Evolutionary conservation across 225 moss, liverwort and hornwort genomes (phyloP).

Genomic region (Takakia lepidozioides): DNA sequence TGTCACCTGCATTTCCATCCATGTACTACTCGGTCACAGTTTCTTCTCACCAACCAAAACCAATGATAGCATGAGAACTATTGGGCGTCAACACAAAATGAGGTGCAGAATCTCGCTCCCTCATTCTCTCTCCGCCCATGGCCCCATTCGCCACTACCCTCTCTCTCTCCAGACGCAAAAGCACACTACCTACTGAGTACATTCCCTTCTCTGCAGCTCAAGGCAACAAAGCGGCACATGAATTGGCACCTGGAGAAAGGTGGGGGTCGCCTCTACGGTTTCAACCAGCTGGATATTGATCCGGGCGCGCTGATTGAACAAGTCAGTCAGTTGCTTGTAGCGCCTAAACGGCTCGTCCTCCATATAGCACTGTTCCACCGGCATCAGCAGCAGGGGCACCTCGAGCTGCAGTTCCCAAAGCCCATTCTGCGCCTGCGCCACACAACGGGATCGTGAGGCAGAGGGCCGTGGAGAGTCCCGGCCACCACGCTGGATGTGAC

Average conservation of each 20-base stretch:
- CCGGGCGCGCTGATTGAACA: conserved; percentile 34
- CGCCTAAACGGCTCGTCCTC: conserved; percentile 39
- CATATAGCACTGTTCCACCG: conserved; percentile 30
- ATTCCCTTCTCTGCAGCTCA: no score
- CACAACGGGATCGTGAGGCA: conserved; percentile 20
- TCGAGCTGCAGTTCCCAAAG: conserved; percentile 45
- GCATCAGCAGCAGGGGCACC: conserved; percentile 41
- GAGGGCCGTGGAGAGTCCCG: conserved; percentile 8
- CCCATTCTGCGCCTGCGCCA: conserved; percentile 43
- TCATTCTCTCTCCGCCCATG: no score
- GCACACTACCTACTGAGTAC: no score
- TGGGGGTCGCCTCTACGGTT: conserved; percentile 28
- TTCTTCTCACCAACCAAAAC: no score
- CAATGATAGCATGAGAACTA: no score
- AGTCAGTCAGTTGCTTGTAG: conserved; percentile 33
- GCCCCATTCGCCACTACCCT: no score
- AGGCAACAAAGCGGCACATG: no score
- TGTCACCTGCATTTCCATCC: conserved; percentile 46
- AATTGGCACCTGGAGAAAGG: conserved; percentile 26
- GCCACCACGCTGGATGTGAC: conserved; percentile 37
- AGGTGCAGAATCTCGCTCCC: no score
- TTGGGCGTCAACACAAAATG: no score
- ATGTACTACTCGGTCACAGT: no score
- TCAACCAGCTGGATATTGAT: conserved; percentile 40
- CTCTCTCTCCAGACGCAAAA: no score